Conservation (phyloP, 305 asterid species). For the Fraxinus sp. region DNA sequence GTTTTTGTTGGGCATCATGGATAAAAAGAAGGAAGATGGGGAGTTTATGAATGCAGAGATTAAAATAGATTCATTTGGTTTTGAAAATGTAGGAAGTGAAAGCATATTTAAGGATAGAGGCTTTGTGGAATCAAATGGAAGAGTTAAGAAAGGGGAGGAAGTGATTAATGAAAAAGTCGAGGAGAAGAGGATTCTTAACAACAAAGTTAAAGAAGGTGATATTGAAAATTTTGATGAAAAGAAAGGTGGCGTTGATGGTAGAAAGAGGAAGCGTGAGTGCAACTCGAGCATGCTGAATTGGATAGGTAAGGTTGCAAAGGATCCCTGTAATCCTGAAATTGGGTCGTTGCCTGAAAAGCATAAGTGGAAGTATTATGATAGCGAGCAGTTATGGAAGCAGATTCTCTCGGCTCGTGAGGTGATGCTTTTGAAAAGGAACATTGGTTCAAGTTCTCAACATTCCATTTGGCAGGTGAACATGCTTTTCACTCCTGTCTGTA, state of each 20-base stretch:
- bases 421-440: conserved; percentile 39
- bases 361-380: conserved; percentile 56
- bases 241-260: conserved; percentile 11
- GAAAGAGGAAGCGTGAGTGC: conserved; percentile 53
- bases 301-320: conserved; percentile 47
- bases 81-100: neutral
- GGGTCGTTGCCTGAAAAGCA: conserved; percentile 44
- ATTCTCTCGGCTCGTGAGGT: conserved; percentile 47
- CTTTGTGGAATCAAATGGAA: conserved; percentile 22
- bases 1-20: conserved; percentile 35
- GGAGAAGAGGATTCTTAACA: conserved; percentile 6
- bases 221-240: neutral
- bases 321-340: conserved; percentile 45
- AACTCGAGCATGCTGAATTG: conserved; percentile 41
- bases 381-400: conserved; percentile 57
- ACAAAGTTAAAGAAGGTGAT: conserved; percentile 2
- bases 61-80: conserved; percentile 23
- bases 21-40: conserved; percentile 39
- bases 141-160: conserved; percentile 2
- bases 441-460: conserved; percentile 41
- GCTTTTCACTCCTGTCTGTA: conserved; percentile 19
- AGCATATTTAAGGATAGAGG: conserved; percentile 26
- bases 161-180: neutral
- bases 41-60: conserved; percentile 23
- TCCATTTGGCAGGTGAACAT: conserved; percentile 56